phyloP scores from a whole-genome alignment of 73 alveolate genomes.

The Stentor roeselii region DNA sequence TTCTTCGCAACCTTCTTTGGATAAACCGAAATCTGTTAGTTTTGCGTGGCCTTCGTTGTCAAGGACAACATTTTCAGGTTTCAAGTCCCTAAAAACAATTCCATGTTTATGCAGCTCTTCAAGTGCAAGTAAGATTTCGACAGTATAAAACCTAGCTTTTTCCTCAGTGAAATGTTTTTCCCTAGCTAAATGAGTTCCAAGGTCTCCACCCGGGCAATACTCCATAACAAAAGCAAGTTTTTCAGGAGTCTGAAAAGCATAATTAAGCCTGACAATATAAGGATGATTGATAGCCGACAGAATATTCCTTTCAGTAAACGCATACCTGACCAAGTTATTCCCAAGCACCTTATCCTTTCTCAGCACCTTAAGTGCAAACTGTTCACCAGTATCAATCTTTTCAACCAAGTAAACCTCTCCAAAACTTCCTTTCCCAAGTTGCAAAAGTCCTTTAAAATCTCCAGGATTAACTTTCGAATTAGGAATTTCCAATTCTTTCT shows the following conservation, averaged over 20 bases:
- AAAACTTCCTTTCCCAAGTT: constrained; percentile 84
- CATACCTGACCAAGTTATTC: constrained; percentile 74
- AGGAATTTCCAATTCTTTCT: neutral
- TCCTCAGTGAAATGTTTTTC: constrained; percentile 75
- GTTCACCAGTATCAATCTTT: constrained; percentile 57
- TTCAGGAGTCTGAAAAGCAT: constrained; percentile 92
- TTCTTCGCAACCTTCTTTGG: constrained; percentile 68
- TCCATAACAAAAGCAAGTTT: constrained; percentile 89
- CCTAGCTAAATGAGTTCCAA: constrained; percentile 78
- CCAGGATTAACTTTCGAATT: constrained; percentile 40
- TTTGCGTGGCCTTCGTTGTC: constrained; percentile 92
- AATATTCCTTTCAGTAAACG: constrained; percentile 81
- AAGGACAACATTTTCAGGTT: constrained; percentile 83
- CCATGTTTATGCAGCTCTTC: constrained; percentile 75
- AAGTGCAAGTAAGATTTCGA: constrained; percentile 70
- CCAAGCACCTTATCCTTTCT: constrained; percentile 83
- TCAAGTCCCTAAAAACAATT: constrained; percentile 75
- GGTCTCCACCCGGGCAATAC: constrained; percentile 97
- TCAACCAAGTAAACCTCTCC: constrained; percentile 84
- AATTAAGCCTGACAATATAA: constrained; percentile 75
- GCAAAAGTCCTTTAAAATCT: constrained; percentile 51
- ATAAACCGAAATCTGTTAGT: constrained; percentile 91
- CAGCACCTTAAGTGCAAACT: constrained; percentile 84
- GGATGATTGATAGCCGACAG: constrained; percentile 83
- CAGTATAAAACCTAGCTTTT: constrained; percentile 65